Base-by-base conservation (phyloP, 805 yeast species). In the Wickerhamiella nectarea region DNA sequence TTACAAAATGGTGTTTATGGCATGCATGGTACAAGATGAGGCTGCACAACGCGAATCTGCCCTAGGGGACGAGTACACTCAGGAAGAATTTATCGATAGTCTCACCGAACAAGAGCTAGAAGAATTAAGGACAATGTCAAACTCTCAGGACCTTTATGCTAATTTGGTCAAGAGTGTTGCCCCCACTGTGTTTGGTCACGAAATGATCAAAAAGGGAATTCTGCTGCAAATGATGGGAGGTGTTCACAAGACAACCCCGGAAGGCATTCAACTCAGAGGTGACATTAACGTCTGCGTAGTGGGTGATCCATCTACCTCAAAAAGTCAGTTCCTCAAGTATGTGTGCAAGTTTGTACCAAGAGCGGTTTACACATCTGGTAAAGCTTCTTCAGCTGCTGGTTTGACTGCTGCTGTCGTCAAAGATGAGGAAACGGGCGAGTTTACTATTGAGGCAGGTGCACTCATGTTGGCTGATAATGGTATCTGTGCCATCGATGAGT, bases 311-410 rank as follows among this genome's bases (percentile, higher is more conserved):
- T 86, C 96, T 1, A 89, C 97, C 9, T 84, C 97, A 26, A 89
- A 89, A 62, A 87, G 96, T 0, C 98, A 89, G 62, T 89, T 89
- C 58, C 68, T 89, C 59, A 91, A 91, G 62, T 91, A 91, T 61
- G 94, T 91, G 11, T 80, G 86, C 53, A 75, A 82, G 1, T 85
- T 89, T 60, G 75, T 93, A 15, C 97, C 97, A 24, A 74, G 98
- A 56, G 83, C 97, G 2, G 87, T 89, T 26, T 89, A 91, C 57
- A 91, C 98, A 1, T 87, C 97, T 0, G 98, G 98, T 63, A 89
- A 89, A 60, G 97, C 98, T 0, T 87, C 96, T 0, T 78, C 97
- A 2, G 98, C 98, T 4, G 98, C 98, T 7, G 98, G 98, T 70
- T 70, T 89, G 56, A 89, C 98, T 2, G 98, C 98, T 1, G 94